phyloP scores from a whole-genome alignment of 2,329 filamentous ascomycete genomes.

The Tolypocladium tundrense region DNA sequence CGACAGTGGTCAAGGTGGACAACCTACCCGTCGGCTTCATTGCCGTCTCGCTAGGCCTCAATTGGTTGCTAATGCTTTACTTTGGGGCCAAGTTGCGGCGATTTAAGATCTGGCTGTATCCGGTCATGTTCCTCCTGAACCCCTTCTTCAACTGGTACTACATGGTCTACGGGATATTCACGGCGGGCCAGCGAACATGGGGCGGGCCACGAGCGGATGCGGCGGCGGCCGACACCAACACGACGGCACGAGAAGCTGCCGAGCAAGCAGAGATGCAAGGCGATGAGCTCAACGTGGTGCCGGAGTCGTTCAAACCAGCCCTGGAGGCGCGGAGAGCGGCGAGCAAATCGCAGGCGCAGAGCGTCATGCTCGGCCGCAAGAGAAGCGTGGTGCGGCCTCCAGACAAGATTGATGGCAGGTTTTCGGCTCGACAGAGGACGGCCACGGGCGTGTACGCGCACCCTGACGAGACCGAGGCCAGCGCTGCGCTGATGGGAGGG shows the following conservation, averaged over 20 bases:
- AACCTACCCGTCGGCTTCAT: constrained; percentile 91
- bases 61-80: constrained; percentile 94
- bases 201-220: constrained; percentile 88
- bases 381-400: constrained; percentile 61
- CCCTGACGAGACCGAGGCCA: constrained; percentile 43
- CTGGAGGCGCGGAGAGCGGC: constrained; percentile 33
- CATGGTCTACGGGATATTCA: constrained; percentile 95
- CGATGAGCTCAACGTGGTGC: constrained; percentile 82
- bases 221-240: constrained; percentile 63
- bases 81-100: constrained; percentile 79
- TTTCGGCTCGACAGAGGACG: constrained; percentile 59
- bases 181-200: constrained; percentile 89
- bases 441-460: constrained; percentile 61
- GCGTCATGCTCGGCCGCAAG: constrained; percentile 31
- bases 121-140: constrained; percentile 89
- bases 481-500: constrained; percentile 10
- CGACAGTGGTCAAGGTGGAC: constrained; percentile 66
- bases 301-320: constrained; percentile 67
- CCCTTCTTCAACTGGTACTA: constrained; percentile 98
- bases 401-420: constrained; percentile 65
- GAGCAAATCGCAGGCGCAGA: constrained; percentile 16
- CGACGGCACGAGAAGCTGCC: constrained; percentile 72
- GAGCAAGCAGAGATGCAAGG: constrained; percentile 68
- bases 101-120: constrained; percentile 92
- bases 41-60: constrained; percentile 80